A percentile compares a stretch with the other conserved stretches of the same genome.
phyloP scores from a whole-genome alignment of 495 filamentous ascomycete genomes.

The Neohortaea acidophila region DNA sequence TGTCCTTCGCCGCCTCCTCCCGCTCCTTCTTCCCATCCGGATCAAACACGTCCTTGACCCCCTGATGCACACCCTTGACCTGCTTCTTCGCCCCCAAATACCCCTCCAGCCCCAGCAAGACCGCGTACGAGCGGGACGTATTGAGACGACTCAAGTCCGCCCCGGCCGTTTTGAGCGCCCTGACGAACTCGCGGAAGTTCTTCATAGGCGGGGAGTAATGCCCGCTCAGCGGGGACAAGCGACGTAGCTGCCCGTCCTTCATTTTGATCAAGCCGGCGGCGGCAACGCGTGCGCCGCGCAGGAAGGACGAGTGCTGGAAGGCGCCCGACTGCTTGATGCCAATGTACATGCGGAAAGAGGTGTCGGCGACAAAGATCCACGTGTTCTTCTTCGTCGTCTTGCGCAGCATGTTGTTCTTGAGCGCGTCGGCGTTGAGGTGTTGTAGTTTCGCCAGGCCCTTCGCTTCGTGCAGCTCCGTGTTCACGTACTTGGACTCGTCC shows the following conservation, averaged over 20 bases:
- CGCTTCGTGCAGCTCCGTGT: conserved; percentile 36
- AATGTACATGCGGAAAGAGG: conserved; percentile 71
- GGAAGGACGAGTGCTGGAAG: conserved; percentile 82
- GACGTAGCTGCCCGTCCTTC: conserved; percentile 55
- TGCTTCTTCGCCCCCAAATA: conserved; percentile 51
- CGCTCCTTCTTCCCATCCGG: conserved; percentile 30
- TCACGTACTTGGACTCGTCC: conserved; percentile 35
- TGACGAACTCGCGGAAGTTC: conserved; percentile 70
- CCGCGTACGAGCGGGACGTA: conserved; percentile 66
- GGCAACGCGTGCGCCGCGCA: conserved; percentile 64
- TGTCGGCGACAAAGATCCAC: conserved; percentile 88
- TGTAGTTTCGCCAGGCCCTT: conserved; percentile 47
- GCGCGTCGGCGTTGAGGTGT: conserved; percentile 49
- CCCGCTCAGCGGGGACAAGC: conserved; percentile 46
- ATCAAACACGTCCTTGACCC: conserved; percentile 27
- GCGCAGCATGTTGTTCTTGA: conserved; percentile 57
- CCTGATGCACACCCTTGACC: conserved; percentile 29
- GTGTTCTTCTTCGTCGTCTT: conserved; percentile 59
- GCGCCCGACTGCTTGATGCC: conserved; percentile 79
- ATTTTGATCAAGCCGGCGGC: conserved; percentile 74
- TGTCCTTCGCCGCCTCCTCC: conserved; percentile 33
- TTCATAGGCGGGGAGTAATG: conserved; percentile 72
- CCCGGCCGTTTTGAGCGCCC: conserved; percentile 50
- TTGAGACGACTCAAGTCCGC: conserved; percentile 67
- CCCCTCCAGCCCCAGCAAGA: conserved; percentile 66